These are phyloP conservation scores for Sphaceloma murrayae DNA, from an alignment of 2,329 filamentous ascomycete genomes.

Conservation along the genomic window DNA sequence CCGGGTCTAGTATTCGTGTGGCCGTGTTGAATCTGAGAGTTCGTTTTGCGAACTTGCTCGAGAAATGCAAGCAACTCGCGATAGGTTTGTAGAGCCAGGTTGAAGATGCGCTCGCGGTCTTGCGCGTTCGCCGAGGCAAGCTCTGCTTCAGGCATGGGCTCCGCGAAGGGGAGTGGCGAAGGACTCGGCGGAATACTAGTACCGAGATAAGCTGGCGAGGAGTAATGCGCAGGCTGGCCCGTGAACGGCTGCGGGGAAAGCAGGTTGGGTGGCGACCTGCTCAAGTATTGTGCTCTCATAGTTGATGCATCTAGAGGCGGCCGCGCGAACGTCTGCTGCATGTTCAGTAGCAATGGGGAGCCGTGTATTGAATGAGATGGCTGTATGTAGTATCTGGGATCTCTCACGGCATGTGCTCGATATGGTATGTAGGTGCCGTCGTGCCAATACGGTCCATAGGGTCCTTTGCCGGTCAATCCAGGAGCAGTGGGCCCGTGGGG, in stretches of 20 bases:
- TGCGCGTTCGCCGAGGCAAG: conserved; percentile 35
- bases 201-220: not conserved
- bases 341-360: conserved; percentile 3
- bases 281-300: conserved; percentile 1
- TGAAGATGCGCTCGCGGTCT: conserved; percentile 37
- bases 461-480: conserved; percentile 45
- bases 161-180: not conserved
- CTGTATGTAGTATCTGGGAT: conserved; percentile 37
- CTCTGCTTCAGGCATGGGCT: conserved; percentile 29
- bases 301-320: conserved; percentile 4
- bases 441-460: conserved; percentile 55
- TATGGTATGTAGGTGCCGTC: conserved; percentile 54
- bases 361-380: conserved; percentile 8
- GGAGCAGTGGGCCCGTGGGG: conserved; percentile 51
- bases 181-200: not conserved
- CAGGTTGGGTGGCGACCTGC: not conserved
- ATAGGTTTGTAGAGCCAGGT: conserved; percentile 40
- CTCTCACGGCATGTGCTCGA: conserved; percentile 47
- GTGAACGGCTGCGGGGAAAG: not conserved
- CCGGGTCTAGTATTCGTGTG: conserved; percentile 41
- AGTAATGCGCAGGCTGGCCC: not conserved
- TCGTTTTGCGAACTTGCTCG: conserved; percentile 36
- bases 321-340: not conserved
- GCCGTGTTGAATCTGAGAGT: conserved; percentile 30
- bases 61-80: conserved; percentile 41